Conservation (phyloP, 139 green algal species). For the Tetraselmis chui region DNA sequence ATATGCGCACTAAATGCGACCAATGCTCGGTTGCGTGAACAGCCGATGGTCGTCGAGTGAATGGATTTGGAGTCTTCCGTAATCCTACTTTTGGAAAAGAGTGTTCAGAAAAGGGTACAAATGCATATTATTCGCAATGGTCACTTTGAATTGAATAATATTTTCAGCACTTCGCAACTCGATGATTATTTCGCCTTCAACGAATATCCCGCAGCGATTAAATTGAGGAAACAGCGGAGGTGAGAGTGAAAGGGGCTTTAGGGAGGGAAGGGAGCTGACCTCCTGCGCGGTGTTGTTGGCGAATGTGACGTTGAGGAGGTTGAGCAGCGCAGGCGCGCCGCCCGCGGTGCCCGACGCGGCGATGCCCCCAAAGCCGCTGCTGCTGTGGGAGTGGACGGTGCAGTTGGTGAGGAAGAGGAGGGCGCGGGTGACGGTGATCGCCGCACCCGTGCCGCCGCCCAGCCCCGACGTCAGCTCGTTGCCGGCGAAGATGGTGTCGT, state of each 20-base stretch:
- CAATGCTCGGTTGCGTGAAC: no score
- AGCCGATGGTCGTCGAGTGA: no score
- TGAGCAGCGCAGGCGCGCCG: not conserved
- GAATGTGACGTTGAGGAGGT: not conserved
- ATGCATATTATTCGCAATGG: no score
- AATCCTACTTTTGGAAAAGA: no score
- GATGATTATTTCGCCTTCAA: no score
- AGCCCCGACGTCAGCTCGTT: not conserved
- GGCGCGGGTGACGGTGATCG: not conserved
- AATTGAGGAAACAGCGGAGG: not conserved
- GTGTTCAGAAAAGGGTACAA: no score
- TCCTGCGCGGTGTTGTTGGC: not conserved
- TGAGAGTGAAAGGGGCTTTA: not conserved
- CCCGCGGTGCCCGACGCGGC: not conserved
- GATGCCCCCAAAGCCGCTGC: not conserved
- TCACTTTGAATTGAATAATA: no score
- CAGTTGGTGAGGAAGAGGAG: not conserved
- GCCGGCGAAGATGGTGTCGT: not conserved
- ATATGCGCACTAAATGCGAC: no score
- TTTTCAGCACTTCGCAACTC: no score
- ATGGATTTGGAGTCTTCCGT: no score
- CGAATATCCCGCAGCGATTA: no score
- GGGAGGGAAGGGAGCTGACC: not conserved
- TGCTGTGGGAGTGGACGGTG: not conserved
- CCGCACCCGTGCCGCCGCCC: no score